Percentiles rank a stretch among this genome's conserved stretches.
phyloP scores from a whole-genome alignment of 2,329 filamentous ascomycete genomes.

The Cercospora citrullina region DNA sequence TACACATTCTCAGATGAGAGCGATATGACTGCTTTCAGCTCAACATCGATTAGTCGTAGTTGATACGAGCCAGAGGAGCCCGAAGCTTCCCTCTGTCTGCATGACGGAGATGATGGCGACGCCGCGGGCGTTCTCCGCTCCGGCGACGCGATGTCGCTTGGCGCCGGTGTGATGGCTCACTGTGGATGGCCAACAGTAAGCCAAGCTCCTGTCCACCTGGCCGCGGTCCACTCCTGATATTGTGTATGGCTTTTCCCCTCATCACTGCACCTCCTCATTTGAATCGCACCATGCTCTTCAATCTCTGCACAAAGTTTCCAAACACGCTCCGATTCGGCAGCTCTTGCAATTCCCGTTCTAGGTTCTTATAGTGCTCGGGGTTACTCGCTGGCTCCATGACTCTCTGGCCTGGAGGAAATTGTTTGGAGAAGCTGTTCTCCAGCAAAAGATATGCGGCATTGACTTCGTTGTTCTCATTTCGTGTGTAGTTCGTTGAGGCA shows the following conservation, averaged over 20 bases:
- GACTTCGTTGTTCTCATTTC: conserved; percentile 48
- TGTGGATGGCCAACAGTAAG: background rate
- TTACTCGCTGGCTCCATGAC: conserved; percentile 54
- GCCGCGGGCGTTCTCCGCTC: background rate
- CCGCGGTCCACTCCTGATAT: background rate
- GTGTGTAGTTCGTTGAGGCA: background rate
- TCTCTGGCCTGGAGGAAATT: conserved; percentile 50
- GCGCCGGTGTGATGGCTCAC: background rate
- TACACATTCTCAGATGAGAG: background rate
- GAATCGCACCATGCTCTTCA: conserved; percentile 52
- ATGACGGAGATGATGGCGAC: background rate
- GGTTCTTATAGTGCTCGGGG: conserved; percentile 54
- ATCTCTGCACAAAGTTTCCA: conserved; percentile 46
- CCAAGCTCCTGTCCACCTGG: background rate
- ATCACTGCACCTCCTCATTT: conserved; percentile 33
- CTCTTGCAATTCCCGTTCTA: conserved; percentile 56
- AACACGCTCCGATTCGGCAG: conserved; percentile 53
- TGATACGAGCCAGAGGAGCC: background rate
- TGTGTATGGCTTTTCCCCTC: background rate
- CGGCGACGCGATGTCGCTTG: background rate
- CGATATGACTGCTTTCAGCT: background rate
- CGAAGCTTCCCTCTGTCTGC: background rate
- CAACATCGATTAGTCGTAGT: background rate
- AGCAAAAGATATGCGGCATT: conserved; percentile 63
- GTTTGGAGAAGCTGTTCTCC: conserved; percentile 57